Base-by-base conservation (phyloP, 225 moss, liverwort and hornwort genomes). In the Climacium dendroides region DNA sequence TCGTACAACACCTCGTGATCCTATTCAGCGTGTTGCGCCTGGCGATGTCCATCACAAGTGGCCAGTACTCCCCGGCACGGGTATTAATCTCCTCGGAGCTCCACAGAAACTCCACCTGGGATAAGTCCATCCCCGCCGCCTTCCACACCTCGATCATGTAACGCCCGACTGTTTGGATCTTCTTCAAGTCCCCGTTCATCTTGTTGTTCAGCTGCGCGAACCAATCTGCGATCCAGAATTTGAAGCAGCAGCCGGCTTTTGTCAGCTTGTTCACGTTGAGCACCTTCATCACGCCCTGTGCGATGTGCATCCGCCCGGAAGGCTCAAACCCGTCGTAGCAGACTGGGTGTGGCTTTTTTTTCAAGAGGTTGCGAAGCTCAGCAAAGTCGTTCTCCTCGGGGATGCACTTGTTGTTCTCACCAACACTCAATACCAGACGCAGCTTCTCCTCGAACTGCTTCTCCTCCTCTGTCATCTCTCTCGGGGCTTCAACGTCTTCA, bases 131-230 rank as follows among this genome's bases (percentile, higher is more conserved):
- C 32, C 98, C 98, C 47, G 95, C 98, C 52, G 96, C 97, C 92
- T 98, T 98, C 98, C 97, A 98, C n/a, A 97, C 94, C 92, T 97
- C 98, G 58, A 98, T 96, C 95, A 98, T 97, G 88, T 97, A 98
- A 41, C 93, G 90, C 47, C 97, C 98, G 45, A 97, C 96, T 23
- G 87, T 97, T 77, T 95, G 95, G 25, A 98, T 97, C 92, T 98
- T 98, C 85, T 93, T 95, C 87, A 96, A 81, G 87, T 98, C 98
- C 57, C 97, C 98, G 37, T 89, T 90, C 95, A 98, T 93, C 92
- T 98, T 98, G 87, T 97, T 94, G 77, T 98, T 98, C 20, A 98
- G 92, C 91, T 93, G 96, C 59, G 97, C 98, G 59, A 96, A 98
- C 94, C 93, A 98, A 64, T 98, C 98, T 54, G 96, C 98, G 45